Evolutionary conservation across 2,329 filamentous ascomycete genomes (phyloP).

Genomic region (Ilyonectria mors-panacis): DNA sequence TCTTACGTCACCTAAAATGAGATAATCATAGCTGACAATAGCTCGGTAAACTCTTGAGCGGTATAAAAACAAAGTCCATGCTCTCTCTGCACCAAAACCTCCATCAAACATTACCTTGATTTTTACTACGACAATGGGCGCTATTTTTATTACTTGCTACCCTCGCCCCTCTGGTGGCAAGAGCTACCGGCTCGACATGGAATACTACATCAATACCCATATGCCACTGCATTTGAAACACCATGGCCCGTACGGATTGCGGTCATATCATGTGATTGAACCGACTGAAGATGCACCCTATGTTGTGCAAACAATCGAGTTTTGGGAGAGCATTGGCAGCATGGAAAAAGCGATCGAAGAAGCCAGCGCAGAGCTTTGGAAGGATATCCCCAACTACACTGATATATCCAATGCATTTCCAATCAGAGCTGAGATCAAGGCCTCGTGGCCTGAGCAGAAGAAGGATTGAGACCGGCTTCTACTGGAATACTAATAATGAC

Average conservation of each 20-base stretch:
- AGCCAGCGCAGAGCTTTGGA: neutral
- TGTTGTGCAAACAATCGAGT: conserved; percentile 3
- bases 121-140: conserved; percentile 6
- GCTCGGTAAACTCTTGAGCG: neutral
- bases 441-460: conserved; percentile 3
- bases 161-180: conserved; percentile 3
- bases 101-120: conserved; percentile 5
- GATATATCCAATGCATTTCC: neutral
- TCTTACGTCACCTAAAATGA: conserved; percentile 2
- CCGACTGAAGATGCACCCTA: conserved; percentile 2
- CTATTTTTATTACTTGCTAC: conserved; percentile 1
- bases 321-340: neutral
- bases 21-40: conserved; percentile 4
- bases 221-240: neutral
- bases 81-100: neutral
- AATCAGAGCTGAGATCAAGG: conserved; percentile 6
- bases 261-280: neutral
- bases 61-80: conserved; percentile 5
- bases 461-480: conserved; percentile 1
- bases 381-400: conserved; percentile 3
- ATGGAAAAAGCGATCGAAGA: neutral
- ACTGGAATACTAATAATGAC: conserved; percentile 1
- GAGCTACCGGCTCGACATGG: neutral
- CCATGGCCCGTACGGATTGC: conserved; percentile 1
- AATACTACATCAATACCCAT: conserved; percentile 5